A percentile compares a stretch with the other conserved stretches of the same genome.
Conservation (phyloP, 495 filamentous ascomycete genomes). For the Tirmania nivea region DNA sequence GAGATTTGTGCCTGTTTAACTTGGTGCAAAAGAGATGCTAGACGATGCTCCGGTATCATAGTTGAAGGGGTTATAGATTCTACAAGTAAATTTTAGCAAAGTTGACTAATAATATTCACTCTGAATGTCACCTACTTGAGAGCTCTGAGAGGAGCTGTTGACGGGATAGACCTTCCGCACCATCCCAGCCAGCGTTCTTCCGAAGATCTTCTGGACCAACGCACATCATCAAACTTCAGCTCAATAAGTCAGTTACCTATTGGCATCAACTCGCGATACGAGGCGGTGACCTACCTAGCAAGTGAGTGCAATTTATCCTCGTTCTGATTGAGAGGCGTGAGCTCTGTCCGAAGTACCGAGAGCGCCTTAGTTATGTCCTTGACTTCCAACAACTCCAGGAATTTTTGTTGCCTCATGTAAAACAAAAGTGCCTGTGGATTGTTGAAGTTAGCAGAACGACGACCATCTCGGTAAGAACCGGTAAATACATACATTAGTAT, state of each 20-base stretch:
- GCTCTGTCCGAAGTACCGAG: slow-evolving; percentile 59
- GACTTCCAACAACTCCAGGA: slow-evolving; percentile 67
- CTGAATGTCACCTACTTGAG: slow-evolving; percentile 35
- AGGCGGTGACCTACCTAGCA: slow-evolving; percentile 37
- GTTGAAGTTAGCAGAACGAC: slow-evolving; percentile 28
- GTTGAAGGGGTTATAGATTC: slow-evolving; percentile 88
- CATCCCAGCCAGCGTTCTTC: slow-evolving; percentile 70
- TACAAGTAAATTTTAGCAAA: slow-evolving; percentile 20
- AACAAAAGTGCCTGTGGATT: slow-evolving; percentile 42
- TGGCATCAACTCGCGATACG: background rate
- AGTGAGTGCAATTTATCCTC: slow-evolving; percentile 54
- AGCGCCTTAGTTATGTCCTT: slow-evolving; percentile 52
- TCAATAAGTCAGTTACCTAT: slow-evolving; percentile 1
- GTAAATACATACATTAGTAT: slow-evolving; percentile 24
- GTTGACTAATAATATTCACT: background rate
- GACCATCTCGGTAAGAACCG: slow-evolving; percentile 20
- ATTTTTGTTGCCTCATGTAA: slow-evolving; percentile 79
- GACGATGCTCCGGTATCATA: slow-evolving; percentile 87
- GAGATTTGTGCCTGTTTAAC: slow-evolving; percentile 65
- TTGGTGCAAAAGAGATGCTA: slow-evolving; percentile 63
- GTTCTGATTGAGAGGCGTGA: slow-evolving; percentile 72
- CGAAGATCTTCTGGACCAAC: slow-evolving; percentile 55
- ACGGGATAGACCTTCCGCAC: slow-evolving; percentile 56
- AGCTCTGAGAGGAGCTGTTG: slow-evolving; percentile 55
- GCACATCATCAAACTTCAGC: slow-evolving; percentile 62